phyloP scores from a whole-genome alignment of 495 filamentous ascomycete species.

The Penicillium roqueforti region DNA sequence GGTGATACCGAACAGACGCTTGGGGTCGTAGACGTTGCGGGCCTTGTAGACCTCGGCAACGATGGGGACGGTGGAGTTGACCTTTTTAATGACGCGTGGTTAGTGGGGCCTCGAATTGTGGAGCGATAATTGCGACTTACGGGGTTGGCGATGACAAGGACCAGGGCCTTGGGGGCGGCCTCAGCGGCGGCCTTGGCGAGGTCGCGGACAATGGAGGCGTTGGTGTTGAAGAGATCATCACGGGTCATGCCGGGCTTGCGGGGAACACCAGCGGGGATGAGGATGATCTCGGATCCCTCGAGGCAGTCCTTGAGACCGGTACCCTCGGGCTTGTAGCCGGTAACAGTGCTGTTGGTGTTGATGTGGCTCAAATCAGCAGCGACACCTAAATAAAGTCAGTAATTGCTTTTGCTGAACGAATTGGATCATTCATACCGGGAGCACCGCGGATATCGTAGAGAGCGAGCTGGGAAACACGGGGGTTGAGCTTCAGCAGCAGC shows the following conservation, averaged over 20 bases:
- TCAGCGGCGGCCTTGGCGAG: conserved; percentile 94
- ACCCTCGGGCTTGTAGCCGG: conserved; percentile 75
- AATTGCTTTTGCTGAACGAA: background rate
- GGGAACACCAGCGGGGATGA: conserved; percentile 97
- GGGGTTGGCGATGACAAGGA: conserved; percentile 97
- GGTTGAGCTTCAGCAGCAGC: conserved; percentile 97
- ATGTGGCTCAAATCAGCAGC: conserved; percentile 96
- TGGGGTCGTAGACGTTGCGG: conserved; percentile 93
- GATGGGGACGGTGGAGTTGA: conserved; percentile 99
- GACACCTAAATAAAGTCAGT: conserved; percentile 62
- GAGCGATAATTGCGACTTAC: conserved; percentile 38
- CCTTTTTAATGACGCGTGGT: conserved; percentile 28
- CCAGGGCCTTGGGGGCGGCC: conserved; percentile 83
- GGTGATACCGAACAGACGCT: conserved; percentile 97
- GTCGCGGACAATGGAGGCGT: conserved; percentile 98
- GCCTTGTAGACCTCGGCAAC: conserved; percentile 94
- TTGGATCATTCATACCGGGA: conserved; percentile 61
- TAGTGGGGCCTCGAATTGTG: background rate
- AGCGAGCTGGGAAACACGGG: conserved; percentile 82
- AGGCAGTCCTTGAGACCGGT: conserved; percentile 72
- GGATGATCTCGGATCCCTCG: conserved; percentile 84
- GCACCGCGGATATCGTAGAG: conserved; percentile 95
- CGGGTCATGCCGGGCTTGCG: conserved; percentile 99
- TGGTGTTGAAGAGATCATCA: conserved; percentile 99
- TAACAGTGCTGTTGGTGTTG: conserved; percentile 96